Evolutionary conservation across 169 alveolate genomes (phyloP).

Genomic region (Plasmodium sp.): DNA sequence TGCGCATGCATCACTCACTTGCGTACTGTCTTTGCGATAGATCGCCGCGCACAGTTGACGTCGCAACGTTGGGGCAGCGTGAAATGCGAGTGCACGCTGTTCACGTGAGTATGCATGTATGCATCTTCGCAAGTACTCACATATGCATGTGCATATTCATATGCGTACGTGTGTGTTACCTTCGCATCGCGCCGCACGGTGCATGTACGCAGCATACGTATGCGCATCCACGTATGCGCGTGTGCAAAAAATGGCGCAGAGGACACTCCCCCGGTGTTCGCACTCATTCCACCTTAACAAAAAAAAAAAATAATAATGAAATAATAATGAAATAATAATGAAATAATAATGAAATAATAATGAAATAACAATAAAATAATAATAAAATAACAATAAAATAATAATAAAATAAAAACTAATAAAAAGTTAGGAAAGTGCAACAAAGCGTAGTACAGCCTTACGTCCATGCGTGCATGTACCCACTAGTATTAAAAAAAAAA

Average conservation of each 20-base stretch:
- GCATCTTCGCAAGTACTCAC: background rate
- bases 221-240: background rate
- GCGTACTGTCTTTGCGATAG: background rate
- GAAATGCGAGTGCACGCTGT: slow-evolving; percentile 8
- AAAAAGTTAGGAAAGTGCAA: background rate
- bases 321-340: no score
- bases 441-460: background rate
- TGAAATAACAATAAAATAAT: no score
- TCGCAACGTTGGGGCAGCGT: background rate
- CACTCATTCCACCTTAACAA: background rate
- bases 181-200: background rate
- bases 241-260: background rate
- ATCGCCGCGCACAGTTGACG: background rate
- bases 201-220: background rate
- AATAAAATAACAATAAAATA: no score
- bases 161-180: background rate
- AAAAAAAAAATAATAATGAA: background rate
- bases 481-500: background rate
- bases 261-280: background rate
- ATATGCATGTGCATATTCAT: slow-evolving; percentile 5
- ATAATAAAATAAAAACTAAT: background rate
- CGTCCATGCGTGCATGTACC: background rate
- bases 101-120: background rate
- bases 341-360: no score
- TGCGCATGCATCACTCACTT: background rate